These are phyloP conservation scores for Lanzia echinophila DNA, from an alignment of 2,329 filamentous ascomycete genomes.

Conservation along the genomic window DNA sequence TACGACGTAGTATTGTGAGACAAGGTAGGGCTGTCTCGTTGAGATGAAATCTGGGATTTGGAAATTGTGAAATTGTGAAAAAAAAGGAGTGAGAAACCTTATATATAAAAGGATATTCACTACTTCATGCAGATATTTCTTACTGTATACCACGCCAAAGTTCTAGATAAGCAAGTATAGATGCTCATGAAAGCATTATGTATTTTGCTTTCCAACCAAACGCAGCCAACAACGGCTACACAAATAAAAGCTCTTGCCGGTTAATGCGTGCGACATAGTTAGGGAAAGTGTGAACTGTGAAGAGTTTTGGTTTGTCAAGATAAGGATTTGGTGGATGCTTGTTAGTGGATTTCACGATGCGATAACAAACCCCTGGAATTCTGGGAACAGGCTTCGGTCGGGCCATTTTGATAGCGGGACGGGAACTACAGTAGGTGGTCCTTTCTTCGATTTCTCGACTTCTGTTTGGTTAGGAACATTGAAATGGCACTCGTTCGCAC, in stretches of 20 bases:
- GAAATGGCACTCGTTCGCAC: neutral
- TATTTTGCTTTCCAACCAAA: too few species aligned
- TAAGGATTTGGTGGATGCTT: constrained; percentile 6
- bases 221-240: too few species aligned
- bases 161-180: constrained; percentile 2
- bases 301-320: neutral
- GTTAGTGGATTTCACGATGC: neutral
- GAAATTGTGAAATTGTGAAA: neutral
- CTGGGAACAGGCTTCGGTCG: neutral
- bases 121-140: neutral
- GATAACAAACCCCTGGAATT: constrained; percentile 1
- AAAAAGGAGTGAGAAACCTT: neutral
- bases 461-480: too few species aligned
- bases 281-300: too few species aligned
- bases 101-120: neutral
- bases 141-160: neutral
- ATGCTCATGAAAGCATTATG: too few species aligned
- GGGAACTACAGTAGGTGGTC: neutral
- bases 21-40: neutral
- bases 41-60: neutral
- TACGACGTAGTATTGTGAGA: neutral
- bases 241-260: too few species aligned
- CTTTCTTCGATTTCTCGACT: too few species aligned
- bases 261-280: neutral
- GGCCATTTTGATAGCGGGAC: neutral